Percentiles rank a stretch among this genome's conserved stretches.
Conservation (phyloP, 2,329 filamentous ascomycete genomes). For the Coniochaeta sp. region DNA sequence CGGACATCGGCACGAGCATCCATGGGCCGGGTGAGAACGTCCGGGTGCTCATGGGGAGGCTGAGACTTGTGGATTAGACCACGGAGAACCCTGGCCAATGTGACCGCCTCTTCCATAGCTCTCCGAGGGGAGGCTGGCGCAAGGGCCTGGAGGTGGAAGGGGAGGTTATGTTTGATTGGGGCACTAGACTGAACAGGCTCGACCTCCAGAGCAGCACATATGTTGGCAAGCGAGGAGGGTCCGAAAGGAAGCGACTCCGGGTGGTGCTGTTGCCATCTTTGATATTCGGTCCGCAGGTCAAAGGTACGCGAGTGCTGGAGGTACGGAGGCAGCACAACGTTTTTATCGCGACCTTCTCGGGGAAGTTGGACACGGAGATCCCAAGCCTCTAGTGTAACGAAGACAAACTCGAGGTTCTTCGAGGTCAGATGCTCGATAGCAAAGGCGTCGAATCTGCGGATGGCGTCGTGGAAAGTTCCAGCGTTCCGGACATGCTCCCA, state of each 20-base stretch:
- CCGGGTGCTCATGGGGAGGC: constrained; percentile 84
- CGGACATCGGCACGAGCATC: constrained; percentile 94
- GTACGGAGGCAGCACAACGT: constrained; percentile 91
- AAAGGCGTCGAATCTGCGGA: constrained; percentile 91
- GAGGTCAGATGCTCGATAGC: constrained; percentile 83
- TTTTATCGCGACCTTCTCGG: constrained; percentile 95
- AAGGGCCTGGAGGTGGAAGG: constrained; percentile 93
- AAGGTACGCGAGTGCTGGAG: constrained; percentile 97
- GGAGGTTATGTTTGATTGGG: constrained; percentile 97
- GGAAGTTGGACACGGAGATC: constrained; percentile 96
- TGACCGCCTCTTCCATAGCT: constrained; percentile 96
- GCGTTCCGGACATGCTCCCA: constrained; percentile 99
- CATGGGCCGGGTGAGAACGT: constrained; percentile 91
- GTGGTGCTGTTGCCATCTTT: constrained; percentile 97
- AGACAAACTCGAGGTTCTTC: constrained; percentile 94
- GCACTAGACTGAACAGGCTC: constrained; percentile 96
- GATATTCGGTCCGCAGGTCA: constrained; percentile 93
- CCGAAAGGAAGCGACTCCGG: constrained; percentile 96
- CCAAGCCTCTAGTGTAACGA: constrained; percentile 97
- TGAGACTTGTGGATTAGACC: constrained; percentile 95
- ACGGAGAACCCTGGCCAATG: constrained; percentile 82
- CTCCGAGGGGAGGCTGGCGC: constrained; percentile 91
- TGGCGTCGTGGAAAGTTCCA: constrained; percentile 92
- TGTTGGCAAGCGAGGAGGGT: constrained; percentile 90
- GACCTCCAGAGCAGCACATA: constrained; percentile 95